These are phyloP conservation scores for Leccinum pallidistipes DNA, from an alignment of 1,284 basidiomycete species.

Conservation along the genomic window DNA sequence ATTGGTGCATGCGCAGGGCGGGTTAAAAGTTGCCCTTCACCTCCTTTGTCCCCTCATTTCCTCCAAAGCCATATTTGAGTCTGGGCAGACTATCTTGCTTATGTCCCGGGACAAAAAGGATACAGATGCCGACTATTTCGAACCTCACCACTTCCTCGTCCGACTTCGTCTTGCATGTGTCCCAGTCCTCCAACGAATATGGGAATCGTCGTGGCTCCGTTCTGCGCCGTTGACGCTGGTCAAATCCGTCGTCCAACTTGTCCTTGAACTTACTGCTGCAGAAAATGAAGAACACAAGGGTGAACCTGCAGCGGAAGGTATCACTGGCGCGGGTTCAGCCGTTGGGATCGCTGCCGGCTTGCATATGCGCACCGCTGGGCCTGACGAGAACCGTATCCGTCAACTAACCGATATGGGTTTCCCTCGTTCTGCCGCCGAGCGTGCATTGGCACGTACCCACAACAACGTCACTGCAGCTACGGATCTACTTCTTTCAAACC, in stretches of 20 bases:
- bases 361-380: slow-evolving; percentile 45
- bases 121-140: slow-evolving; percentile 75
- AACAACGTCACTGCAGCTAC: slow-evolving; percentile 93
- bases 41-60: slow-evolving; percentile 79
- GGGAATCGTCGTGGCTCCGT: slow-evolving; percentile 85
- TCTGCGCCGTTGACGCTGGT: slow-evolving; percentile 72
- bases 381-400: slow-evolving; percentile 76
- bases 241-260: slow-evolving; percentile 73
- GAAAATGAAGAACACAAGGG: slow-evolving; percentile 75
- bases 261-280: slow-evolving; percentile 81
- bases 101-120: slow-evolving; percentile 77
- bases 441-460: slow-evolving; percentile 79
- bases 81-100: slow-evolving; percentile 77
- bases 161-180: slow-evolving; percentile 73
- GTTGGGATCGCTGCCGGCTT: slow-evolving; percentile 40
- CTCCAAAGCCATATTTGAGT: slow-evolving; percentile 81
- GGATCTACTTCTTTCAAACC: slow-evolving; percentile 84
- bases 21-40: slow-evolving; percentile 80
- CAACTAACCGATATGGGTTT: slow-evolving; percentile 98
- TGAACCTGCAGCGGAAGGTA: slow-evolving; percentile 29
- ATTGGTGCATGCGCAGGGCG: slow-evolving; percentile 74
- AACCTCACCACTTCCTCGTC: slow-evolving; percentile 85
- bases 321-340: slow-evolving; percentile 29
- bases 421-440: slow-evolving; percentile 79
- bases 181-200: slow-evolving; percentile 70